A percentile compares a stretch with the other conserved stretches of the same genome.
phyloP scores from a whole-genome alignment of 495 filamentous ascomycete genomes.

The Astrocystis sublimbata region DNA sequence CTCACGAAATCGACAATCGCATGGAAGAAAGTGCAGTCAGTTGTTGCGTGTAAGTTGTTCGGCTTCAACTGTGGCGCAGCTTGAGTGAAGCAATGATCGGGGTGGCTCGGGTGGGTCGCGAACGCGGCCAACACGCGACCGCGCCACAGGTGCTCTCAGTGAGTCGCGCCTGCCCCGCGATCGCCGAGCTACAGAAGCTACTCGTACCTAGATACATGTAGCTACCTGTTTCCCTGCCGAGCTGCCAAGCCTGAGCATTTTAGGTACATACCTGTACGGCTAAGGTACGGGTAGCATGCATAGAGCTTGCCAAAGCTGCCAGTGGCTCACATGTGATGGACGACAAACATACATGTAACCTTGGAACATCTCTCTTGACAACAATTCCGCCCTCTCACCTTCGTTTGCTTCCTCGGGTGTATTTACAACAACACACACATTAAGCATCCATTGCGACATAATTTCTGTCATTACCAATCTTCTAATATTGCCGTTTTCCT shows the following conservation, averaged over 20 bases:
- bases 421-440: neutral
- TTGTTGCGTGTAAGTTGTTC: neutral
- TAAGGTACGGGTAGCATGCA: too few relatives aligned
- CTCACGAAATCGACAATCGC: neutral
- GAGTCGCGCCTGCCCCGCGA: neutral
- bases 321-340: neutral
- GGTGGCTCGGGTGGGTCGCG: too few relatives aligned
- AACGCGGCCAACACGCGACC: neutral
- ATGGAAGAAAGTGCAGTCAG: neutral
- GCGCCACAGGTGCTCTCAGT: neutral
- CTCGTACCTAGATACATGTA: neutral
- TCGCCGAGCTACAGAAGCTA: slow-evolving; percentile 3
- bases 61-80: slow-evolving; percentile 2
- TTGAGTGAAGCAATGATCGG: neutral
- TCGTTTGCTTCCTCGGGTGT: neutral
- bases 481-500: too few relatives aligned
- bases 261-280: too few relatives aligned
- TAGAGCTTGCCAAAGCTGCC: too few relatives aligned
- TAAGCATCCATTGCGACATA: neutral
- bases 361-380: neutral
- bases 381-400: neutral
- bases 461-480: too few relatives aligned
- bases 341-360: neutral
- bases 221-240: too few relatives aligned
- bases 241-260: too few relatives aligned